A percentile compares a stretch with the other conserved stretches of the same genome.
phyloP scores from a whole-genome alignment of 495 filamentous ascomycete genomes.

The Lasiosphaeris hirsuta region DNA sequence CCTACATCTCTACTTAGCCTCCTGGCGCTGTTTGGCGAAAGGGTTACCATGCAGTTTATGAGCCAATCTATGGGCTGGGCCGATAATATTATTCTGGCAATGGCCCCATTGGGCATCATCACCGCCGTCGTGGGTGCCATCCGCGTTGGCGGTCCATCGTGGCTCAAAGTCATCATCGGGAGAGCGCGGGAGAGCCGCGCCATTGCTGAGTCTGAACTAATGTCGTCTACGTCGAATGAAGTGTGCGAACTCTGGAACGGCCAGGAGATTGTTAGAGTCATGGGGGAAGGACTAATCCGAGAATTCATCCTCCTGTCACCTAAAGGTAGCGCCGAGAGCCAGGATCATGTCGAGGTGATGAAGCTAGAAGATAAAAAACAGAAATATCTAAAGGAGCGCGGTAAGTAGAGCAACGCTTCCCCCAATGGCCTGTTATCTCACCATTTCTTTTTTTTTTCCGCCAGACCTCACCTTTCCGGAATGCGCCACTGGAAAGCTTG shows the following conservation, averaged over 20 bases:
- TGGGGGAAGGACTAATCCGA: neutral
- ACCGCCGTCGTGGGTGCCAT: conserved; percentile 54
- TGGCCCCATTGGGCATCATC: conserved; percentile 53
- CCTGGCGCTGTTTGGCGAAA: conserved; percentile 54
- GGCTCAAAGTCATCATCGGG: conserved; percentile 52
- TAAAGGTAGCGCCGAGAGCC: too few relatives aligned
- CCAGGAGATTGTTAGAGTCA: conserved; percentile 19
- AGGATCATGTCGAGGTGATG: too few relatives aligned
- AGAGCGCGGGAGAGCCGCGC: conserved; percentile 33
- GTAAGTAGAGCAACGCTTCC: too few relatives aligned
- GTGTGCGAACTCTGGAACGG: conserved; percentile 40
- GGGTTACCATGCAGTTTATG: conserved; percentile 56
- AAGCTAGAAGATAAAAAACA: too few relatives aligned
- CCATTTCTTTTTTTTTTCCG: too few relatives aligned
- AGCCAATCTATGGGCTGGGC: conserved; percentile 47
- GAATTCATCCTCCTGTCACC: conserved; percentile 1
- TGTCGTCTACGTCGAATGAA: too few relatives aligned
- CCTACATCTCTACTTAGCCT: conserved; percentile 22
- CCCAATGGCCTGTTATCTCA: too few relatives aligned
- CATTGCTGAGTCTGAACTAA: conserved; percentile 30
- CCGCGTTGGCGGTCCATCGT: conserved; percentile 49
- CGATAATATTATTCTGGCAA: too few relatives aligned
- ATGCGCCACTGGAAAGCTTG: too few relatives aligned
- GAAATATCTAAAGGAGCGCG: too few relatives aligned
- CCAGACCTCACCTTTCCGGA: too few relatives aligned